These are phyloP conservation scores for Puccinia horiana DNA, from an alignment of 1,284 basidiomycete species.

Conservation along the genomic window DNA sequence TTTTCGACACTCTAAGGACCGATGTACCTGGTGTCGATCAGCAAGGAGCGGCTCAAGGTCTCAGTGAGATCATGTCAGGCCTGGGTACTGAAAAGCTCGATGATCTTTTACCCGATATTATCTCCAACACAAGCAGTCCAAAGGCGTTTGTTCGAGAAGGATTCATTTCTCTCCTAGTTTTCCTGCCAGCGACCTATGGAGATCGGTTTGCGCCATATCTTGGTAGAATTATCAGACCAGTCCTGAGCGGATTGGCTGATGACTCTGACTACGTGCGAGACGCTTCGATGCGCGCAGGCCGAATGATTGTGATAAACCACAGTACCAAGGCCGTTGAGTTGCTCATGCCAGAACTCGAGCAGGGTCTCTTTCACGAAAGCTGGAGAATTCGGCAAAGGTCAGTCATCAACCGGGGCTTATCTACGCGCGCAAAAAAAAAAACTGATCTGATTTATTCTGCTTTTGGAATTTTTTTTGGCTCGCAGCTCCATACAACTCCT, in stretches of 20 bases:
- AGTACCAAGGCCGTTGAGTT: slow-evolving; percentile 88
- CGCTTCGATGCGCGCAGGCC: slow-evolving; percentile 96
- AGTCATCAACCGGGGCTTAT: not conserved
- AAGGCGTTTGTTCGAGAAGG: slow-evolving; percentile 92
- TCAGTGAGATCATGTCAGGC: slow-evolving; percentile 91
- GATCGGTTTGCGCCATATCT: slow-evolving; percentile 93
- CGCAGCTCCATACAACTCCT: slow-evolving; percentile 84
- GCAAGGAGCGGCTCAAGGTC: slow-evolving; percentile 90
- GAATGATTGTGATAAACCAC: slow-evolving; percentile 98
- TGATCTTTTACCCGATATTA: slow-evolving; percentile 88
- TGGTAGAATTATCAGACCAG: slow-evolving; percentile 89
- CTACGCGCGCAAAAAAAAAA: not conserved
- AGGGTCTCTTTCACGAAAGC: slow-evolving; percentile 66
- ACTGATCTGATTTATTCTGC: not conserved
- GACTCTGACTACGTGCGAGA: slow-evolving; percentile 85
- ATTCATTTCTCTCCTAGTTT: slow-evolving; percentile 96
- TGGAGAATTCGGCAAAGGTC: slow-evolving; percentile 50
- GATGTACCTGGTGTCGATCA: slow-evolving; percentile 96
- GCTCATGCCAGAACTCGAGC: slow-evolving; percentile 88
- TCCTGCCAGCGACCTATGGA: slow-evolving; percentile 93
- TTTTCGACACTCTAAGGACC: slow-evolving; percentile 84
- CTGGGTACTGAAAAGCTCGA: slow-evolving; percentile 97
- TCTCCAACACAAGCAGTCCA: slow-evolving; percentile 84
- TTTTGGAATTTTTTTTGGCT: not conserved
- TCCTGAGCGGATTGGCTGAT: slow-evolving; percentile 88